Evolutionary conservation across 1,284 basidiomycete genomes (phyloP).

Genomic region (Microbotryomycetes sp.): DNA sequence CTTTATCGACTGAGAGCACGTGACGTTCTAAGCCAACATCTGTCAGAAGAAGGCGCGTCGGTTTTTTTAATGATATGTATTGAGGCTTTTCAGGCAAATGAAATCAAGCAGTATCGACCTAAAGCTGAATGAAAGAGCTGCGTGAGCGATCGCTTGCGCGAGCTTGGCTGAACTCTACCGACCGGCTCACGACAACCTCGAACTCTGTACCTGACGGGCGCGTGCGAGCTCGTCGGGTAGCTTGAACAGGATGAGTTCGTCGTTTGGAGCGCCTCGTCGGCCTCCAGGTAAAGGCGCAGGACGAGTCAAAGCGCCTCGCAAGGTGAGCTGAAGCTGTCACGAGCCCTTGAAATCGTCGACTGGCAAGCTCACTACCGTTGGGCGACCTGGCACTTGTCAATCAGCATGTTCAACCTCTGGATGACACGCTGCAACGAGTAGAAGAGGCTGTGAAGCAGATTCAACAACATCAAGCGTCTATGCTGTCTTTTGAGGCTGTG

Average conservation of each 20-base stretch:
- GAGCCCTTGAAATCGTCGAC: neutral
- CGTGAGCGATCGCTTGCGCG: too few species aligned
- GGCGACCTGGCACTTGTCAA: neutral
- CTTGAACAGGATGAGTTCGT: neutral
- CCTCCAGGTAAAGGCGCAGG: slow-evolving; percentile 15
- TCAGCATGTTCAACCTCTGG: neutral
- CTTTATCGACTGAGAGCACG: neutral
- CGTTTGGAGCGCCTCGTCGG: neutral
- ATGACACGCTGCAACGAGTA: slow-evolving; percentile 57
- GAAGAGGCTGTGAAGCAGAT: slow-evolving; percentile 86
- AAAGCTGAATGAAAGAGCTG: too few species aligned
- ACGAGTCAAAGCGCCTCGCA: slow-evolving; percentile 28
- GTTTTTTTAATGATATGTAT: too few species aligned
- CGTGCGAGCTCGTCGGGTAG: neutral
- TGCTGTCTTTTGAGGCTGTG: slow-evolving; percentile 93
- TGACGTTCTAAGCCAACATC: too few species aligned
- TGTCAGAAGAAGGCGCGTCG: too few species aligned
- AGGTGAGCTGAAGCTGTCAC: slow-evolving; percentile 8
- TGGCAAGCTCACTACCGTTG: neutral
- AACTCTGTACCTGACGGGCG: too few species aligned
- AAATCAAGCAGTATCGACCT: too few species aligned
- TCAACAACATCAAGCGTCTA: slow-evolving; percentile 86
- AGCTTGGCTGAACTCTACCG: too few species aligned
- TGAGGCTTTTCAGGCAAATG: too few species aligned
- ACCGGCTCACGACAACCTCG: too few species aligned